These are phyloP conservation scores for Dendrobium nobile DNA, from an alignment of 106 monocot species.

Conservation along the genomic window DNA sequence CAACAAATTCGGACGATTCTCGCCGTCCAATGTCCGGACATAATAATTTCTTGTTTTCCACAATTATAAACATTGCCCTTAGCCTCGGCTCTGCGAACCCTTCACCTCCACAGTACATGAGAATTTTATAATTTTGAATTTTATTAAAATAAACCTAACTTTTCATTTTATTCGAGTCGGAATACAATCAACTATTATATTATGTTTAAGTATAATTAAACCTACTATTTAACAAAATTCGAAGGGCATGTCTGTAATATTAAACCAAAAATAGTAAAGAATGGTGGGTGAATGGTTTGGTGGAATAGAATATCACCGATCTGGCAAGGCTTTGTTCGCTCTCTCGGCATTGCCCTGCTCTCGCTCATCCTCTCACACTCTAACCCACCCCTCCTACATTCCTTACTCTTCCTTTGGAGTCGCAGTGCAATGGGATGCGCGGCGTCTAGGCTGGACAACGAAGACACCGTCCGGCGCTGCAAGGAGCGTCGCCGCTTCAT, in stretches of 20 bases:
- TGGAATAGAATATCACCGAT: not conserved
- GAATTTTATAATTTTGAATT: no score
- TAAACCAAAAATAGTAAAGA: not conserved
- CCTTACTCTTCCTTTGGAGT: not conserved
- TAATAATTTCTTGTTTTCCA: no score
- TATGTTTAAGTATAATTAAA: no score
- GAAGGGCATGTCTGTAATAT: not conserved
- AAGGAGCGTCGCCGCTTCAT: constrained; percentile 85
- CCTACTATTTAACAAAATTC: not conserved
- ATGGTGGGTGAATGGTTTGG: not conserved
- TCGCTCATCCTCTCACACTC: not conserved
- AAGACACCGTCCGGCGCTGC: constrained; percentile 93
- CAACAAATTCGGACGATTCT: no score
- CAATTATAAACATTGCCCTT: no score
- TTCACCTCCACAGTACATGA: no score
- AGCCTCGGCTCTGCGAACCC: no score
- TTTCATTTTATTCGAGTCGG: no score
- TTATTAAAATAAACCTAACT: no score
- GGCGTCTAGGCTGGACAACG: constrained; percentile 76
- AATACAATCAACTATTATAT: no score
- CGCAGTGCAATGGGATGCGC: constrained; percentile 67
- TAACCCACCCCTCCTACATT: not conserved
- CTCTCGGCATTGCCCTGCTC: not conserved
- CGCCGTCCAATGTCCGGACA: no score
- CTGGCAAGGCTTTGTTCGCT: not conserved